phyloP scores from a whole-genome alignment of 2,329 filamentous ascomycete genomes.

The Aspergillus ustus region DNA sequence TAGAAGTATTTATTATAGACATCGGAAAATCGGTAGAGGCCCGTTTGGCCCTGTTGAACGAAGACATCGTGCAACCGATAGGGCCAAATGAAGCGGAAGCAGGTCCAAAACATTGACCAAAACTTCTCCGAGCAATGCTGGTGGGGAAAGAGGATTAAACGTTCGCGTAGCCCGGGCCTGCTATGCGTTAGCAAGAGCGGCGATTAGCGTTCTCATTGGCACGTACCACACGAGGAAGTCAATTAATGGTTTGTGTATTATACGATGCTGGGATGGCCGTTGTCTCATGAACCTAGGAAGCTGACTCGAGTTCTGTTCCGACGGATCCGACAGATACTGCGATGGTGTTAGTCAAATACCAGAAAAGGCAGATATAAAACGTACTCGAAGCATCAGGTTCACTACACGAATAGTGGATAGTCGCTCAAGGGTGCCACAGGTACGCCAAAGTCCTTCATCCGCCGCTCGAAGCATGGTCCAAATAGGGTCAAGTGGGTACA shows the following conservation, averaged over 20 bases:
- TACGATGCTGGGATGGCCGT: slow-evolving; percentile 16
- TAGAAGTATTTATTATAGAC: slow-evolving; percentile 17
- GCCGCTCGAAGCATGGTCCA: slow-evolving; percentile 17
- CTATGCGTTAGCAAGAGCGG: not conserved
- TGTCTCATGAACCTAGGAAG: slow-evolving; percentile 20
- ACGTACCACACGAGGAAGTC: slow-evolving; percentile 21
- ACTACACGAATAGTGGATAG: slow-evolving; percentile 10
- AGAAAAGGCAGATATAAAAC: not conserved
- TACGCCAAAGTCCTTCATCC: slow-evolving; percentile 17
- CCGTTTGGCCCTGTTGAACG: slow-evolving; percentile 5
- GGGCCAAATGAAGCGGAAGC: slow-evolving; percentile 19
- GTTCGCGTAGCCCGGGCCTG: slow-evolving; percentile 19
- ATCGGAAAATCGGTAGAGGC: slow-evolving; percentile 14
- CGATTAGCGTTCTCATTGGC: not conserved
- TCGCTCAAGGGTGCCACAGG: slow-evolving; percentile 13
- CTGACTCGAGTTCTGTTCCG: slow-evolving; percentile 3
- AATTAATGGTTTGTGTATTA: slow-evolving; percentile 21
- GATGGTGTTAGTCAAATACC: not conserved
- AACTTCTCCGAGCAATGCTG: slow-evolving; percentile 21
- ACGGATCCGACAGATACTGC: slow-evolving; percentile 14
- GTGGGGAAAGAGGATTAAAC: slow-evolving; percentile 15
- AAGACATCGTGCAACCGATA: slow-evolving; percentile 9
- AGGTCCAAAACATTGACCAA: slow-evolving; percentile 19
- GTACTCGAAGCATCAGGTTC: slow-evolving; percentile 16
- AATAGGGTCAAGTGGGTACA: slow-evolving; percentile 13